Evolutionary conservation across 1,139 yeast species (phyloP).

Genomic region (Lodderomyces metapsilosis): DNA sequence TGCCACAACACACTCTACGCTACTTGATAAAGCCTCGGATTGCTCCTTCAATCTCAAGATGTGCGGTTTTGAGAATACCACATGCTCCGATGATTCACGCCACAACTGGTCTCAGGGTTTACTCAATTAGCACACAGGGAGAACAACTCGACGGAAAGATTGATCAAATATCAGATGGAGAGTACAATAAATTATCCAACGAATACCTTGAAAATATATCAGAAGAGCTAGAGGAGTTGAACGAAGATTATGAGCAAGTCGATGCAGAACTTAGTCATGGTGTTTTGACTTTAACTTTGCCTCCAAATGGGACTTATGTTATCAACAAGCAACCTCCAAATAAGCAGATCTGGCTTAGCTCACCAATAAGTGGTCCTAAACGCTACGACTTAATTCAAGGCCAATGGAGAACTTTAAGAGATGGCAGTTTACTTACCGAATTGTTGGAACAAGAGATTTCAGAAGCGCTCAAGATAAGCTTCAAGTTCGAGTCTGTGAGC

Average conservation of each 20-base stretch:
- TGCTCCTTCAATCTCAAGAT: not conserved
- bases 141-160: conserved; percentile 50
- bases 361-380: conserved; percentile 93
- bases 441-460: conserved; percentile 49
- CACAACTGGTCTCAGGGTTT: conserved; percentile 13
- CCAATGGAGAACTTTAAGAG: conserved; percentile 63
- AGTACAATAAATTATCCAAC: conserved; percentile 61
- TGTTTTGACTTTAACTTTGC: conserved; percentile 67
- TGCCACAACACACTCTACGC: not conserved
- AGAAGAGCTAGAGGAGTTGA: conserved; percentile 61
- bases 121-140: conserved; percentile 48
- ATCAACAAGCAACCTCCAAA: conserved; percentile 94
- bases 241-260: conserved; percentile 56
- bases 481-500: conserved; percentile 20
- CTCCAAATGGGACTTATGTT: conserved; percentile 76
- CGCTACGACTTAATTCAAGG: conserved; percentile 56
- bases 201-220: conserved; percentile 62
- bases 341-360: conserved; percentile 88
- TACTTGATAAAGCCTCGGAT: not conserved
- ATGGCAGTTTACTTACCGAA: conserved; percentile 47
- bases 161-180: conserved; percentile 40
- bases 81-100: not conserved
- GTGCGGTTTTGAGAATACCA: not conserved
- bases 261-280: conserved; percentile 87
- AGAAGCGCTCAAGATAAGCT: conserved; percentile 32